Percentiles rank a stretch among this genome's conserved stretches.
phyloP scores from a whole-genome alignment of 495 filamentous ascomycete species.

The Neurospora sp. region DNA sequence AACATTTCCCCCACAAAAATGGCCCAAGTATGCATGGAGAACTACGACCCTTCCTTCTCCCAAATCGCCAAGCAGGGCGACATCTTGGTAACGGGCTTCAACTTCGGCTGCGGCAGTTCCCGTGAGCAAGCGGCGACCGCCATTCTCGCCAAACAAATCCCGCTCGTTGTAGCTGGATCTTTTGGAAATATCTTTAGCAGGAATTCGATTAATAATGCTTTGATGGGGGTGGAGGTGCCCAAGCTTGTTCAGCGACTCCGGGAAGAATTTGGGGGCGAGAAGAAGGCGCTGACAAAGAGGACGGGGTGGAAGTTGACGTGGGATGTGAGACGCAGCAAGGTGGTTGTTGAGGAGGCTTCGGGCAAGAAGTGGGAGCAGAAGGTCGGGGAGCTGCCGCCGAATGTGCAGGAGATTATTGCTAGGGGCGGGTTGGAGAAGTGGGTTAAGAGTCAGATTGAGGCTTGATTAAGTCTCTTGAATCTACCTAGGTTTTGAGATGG shows the following conservation, averaged over 20 bases:
- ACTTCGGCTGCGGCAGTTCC: slow-evolving; percentile 78
- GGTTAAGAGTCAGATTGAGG: slow-evolving; percentile 57
- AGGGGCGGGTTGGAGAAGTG: slow-evolving; percentile 69
- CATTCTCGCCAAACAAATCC: slow-evolving; percentile 66
- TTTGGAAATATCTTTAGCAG: slow-evolving; percentile 84
- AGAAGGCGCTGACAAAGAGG: no score
- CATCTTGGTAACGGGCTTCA: slow-evolving; percentile 78
- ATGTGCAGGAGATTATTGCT: slow-evolving; percentile 88
- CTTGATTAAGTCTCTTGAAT: no score
- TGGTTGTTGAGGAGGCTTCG: slow-evolving; percentile 54
- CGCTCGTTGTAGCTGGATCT: no score
- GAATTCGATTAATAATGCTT: slow-evolving; percentile 87
- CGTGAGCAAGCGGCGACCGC: slow-evolving; percentile 87
- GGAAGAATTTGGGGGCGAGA: slow-evolving; percentile 56
- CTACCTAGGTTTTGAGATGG: no score
- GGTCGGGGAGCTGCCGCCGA: slow-evolving; percentile 76
- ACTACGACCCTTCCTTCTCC: slow-evolving; percentile 70
- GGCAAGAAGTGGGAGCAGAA: slow-evolving; percentile 59
- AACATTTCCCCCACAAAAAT: slow-evolving; percentile 64
- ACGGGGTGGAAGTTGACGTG: slow-evolving; percentile 82
- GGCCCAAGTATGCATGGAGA: slow-evolving; percentile 84
- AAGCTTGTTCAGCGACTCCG: slow-evolving; percentile 59
- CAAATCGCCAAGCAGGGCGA: slow-evolving; percentile 40
- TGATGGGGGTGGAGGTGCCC: slow-evolving; percentile 78
- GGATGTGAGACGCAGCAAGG: slow-evolving; percentile 65